These are phyloP conservation scores for Aspergillus sclerotiicarbonarius DNA, from an alignment of 495 filamentous ascomycete genomes.

Conservation along the genomic window DNA sequence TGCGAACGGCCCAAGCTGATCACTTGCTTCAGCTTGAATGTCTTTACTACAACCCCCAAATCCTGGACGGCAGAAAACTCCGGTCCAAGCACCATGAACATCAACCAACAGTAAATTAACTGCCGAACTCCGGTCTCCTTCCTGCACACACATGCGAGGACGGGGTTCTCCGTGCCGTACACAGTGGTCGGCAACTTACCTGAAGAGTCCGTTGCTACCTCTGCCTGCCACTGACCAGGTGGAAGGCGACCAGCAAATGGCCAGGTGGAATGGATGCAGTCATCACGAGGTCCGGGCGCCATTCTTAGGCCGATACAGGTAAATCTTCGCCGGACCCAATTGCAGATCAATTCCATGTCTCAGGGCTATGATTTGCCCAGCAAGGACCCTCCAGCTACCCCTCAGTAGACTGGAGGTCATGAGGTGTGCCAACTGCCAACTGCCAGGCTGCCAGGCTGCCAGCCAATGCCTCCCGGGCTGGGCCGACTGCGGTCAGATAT, in stretches of 20 bases:
- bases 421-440: too few species aligned
- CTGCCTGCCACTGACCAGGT: too few species aligned
- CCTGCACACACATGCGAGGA: background rate
- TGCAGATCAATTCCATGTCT: slow-evolving; percentile 2
- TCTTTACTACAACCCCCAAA: background rate
- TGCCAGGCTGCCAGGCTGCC: background rate
- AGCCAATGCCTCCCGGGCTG: background rate
- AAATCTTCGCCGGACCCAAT: background rate
- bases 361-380: background rate
- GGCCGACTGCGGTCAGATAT: background rate
- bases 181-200: background rate
- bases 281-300: slow-evolving; percentile 4
- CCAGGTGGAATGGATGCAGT: background rate
- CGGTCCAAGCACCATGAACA: background rate
- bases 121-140: background rate
- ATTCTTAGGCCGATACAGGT: background rate
- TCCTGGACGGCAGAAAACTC: background rate
- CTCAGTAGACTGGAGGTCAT: background rate
- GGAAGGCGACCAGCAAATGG: background rate
- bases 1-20: background rate
- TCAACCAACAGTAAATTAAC: background rate
- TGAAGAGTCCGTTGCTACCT: background rate
- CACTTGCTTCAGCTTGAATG: background rate
- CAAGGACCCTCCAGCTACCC: background rate
- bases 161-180: background rate